Evolutionary conservation across 768 basidiomycete species (phyloP).

Genomic region (Rhodotorula babjevae): DNA sequence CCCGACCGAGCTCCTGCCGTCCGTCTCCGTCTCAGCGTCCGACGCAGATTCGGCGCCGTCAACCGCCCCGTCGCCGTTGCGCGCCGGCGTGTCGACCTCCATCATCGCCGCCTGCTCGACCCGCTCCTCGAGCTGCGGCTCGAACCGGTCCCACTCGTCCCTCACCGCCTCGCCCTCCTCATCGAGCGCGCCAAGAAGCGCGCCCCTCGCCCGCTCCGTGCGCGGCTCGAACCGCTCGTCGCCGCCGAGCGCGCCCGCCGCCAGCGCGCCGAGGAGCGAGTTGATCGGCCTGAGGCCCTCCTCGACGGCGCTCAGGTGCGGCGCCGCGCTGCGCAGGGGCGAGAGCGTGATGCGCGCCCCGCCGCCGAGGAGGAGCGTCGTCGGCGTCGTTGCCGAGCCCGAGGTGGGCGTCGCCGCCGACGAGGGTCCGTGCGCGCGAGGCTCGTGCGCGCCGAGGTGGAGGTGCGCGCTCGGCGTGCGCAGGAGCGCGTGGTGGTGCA

Average conservation of each 20-base stretch:
- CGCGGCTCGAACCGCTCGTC: slow-evolving; percentile 9
- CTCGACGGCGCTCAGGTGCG: neutral
- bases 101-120: neutral
- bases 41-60: neutral
- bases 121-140: neutral
- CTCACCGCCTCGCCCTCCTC: neutral
- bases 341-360: neutral
- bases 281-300: slow-evolving; percentile 7
- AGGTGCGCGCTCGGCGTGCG: slow-evolving; percentile 1
- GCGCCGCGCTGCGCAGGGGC: neutral
- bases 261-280: neutral
- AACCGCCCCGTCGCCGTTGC: neutral
- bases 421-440: too few relatives aligned
- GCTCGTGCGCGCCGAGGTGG: too few relatives aligned
- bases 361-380: too few relatives aligned
- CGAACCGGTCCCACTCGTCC: neutral
- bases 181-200: too few relatives aligned
- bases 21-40: neutral
- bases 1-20: neutral
- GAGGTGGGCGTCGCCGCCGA: too few relatives aligned
- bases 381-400: too few relatives aligned
- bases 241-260: neutral
- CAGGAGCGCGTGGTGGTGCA: neutral
- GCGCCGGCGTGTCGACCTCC: neutral
- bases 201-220: neutral